These are phyloP conservation scores for Gypsophila paniculata DNA, from an alignment of 179 eudicot genomes.

Conservation along the genomic window DNA sequence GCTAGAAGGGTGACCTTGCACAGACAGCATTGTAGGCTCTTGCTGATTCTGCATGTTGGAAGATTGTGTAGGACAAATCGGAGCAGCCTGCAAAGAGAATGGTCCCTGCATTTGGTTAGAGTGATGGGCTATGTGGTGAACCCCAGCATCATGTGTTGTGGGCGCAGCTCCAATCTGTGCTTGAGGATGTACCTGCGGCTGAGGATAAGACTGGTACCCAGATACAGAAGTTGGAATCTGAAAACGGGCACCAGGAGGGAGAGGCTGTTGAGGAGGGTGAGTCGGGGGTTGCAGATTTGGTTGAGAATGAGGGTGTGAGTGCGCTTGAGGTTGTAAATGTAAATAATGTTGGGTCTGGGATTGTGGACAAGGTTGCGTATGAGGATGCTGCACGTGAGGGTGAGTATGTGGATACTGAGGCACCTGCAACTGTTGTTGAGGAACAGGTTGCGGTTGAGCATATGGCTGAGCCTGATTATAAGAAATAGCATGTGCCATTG, in stretches of 20 bases:
- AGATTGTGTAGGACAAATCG: conserved; percentile 52
- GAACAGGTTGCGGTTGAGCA: conserved; percentile 34
- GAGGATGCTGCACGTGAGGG: conserved; percentile 36
- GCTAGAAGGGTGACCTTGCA: conserved; percentile 46
- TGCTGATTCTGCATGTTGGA: conserved; percentile 46
- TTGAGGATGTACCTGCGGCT: conserved; percentile 52
- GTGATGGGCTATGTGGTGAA: conserved; percentile 34
- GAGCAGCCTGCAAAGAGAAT: conserved; percentile 53
- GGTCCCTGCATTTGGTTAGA: conserved; percentile 52
- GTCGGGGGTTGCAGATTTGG: conserved; percentile 27
- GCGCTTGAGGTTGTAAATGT: conserved; percentile 35
- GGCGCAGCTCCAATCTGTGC: conserved; percentile 46
- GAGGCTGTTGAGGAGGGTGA: conserved; percentile 37
- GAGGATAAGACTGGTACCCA: conserved; percentile 64
- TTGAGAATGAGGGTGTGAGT: conserved; percentile 39
- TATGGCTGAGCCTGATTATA: conserved; percentile 33
- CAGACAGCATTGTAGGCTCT: conserved; percentile 37
- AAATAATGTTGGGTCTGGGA: conserved; percentile 37
- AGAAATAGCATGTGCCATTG: conserved; percentile 23
- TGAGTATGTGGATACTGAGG: conserved; percentile 55
- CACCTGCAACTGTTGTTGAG: conserved; percentile 46
- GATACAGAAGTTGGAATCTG: conserved; percentile 47
- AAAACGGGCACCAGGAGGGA: conserved; percentile 29
- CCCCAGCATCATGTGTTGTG: conserved; percentile 38
- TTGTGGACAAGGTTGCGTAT: conserved; percentile 38